phyloP scores from a whole-genome alignment of 345 rosid species.

The Dipteronia sinensis region DNA sequence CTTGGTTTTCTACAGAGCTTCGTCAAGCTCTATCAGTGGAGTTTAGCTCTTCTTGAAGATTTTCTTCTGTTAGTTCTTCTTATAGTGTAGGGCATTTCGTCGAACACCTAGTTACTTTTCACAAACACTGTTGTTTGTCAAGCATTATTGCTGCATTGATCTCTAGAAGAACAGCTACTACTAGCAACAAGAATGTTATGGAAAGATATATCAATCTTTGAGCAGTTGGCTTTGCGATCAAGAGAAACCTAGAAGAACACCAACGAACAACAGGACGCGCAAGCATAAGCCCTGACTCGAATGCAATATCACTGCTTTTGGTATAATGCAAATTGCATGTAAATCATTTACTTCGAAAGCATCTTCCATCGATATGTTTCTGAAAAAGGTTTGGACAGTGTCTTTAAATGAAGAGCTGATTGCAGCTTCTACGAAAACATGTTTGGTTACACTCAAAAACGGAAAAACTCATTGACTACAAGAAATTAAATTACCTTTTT shows the following conservation, averaged over 20 bases:
- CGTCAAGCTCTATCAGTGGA: too few species aligned
- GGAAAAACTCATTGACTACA: conserved; percentile 28
- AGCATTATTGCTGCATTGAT: too few species aligned
- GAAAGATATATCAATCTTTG: background rate
- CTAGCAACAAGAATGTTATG: background rate
- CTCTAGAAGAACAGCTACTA: background rate
- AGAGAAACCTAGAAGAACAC: background rate
- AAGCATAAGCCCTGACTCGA: background rate
- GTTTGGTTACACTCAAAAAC: conserved; percentile 16
- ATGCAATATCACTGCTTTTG: conserved; percentile 9
- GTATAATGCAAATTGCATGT: conserved; percentile 25
- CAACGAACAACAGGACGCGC: background rate
- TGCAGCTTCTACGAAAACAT: background rate
- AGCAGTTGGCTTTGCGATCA: too few species aligned
- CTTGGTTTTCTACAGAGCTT: too few species aligned
- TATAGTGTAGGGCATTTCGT: too few species aligned
- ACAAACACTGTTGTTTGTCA: too few species aligned
- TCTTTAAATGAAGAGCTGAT: too few species aligned
- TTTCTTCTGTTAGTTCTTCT: too few species aligned
- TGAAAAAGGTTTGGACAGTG: conserved; percentile 10
- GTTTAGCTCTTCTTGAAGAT: too few species aligned
- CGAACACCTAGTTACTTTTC: too few species aligned
- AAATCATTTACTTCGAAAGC: conserved; percentile 20
- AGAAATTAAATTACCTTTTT: conserved; percentile 3
- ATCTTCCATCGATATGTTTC: background rate